phyloP scores from a whole-genome alignment of 2,329 filamentous ascomycete species.

The Hortaea werneckii region DNA sequence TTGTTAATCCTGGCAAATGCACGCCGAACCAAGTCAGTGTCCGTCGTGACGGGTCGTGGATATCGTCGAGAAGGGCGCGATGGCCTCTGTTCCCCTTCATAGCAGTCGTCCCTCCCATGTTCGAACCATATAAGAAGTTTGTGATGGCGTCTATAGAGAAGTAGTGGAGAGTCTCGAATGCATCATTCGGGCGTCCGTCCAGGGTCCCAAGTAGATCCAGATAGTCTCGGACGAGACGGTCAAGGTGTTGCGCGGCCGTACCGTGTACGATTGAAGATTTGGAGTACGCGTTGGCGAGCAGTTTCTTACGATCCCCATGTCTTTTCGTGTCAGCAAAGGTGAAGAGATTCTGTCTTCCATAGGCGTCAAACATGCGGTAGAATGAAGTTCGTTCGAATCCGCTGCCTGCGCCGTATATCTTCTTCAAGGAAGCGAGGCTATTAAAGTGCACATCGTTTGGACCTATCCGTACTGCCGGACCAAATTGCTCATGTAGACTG shows the following conservation, averaged over 20 bases:
- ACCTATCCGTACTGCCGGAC: constrained; percentile 62
- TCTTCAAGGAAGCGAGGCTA: constrained; percentile 52
- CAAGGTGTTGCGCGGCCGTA: constrained; percentile 24
- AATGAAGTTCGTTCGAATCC: constrained; percentile 40
- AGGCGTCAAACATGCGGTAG: constrained; percentile 37
- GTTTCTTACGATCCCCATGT: constrained; percentile 43
- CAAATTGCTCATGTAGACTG: constrained; percentile 36
- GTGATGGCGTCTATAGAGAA: constrained; percentile 46
- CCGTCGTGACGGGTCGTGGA: constrained; percentile 38
- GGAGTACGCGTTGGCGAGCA: constrained; percentile 43
- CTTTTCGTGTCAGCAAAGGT: constrained; percentile 36
- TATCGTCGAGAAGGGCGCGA: constrained; percentile 30
- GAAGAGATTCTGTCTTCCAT: constrained; percentile 42
- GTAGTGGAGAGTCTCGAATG: constrained; percentile 42
- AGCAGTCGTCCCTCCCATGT: constrained; percentile 35
- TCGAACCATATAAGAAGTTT: constrained; percentile 40
- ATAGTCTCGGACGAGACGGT: neutral
- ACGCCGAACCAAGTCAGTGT: constrained; percentile 41
- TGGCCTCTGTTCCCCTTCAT: constrained; percentile 26
- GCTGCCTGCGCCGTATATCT: constrained; percentile 44
- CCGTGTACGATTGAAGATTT: constrained; percentile 37
- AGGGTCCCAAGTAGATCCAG: constrained; percentile 10
- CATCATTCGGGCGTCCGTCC: constrained; percentile 29
- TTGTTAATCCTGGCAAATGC: constrained; percentile 36
- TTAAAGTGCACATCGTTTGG: constrained; percentile 73